Conservation (phyloP, 116 monocot genomes). For the Papilionanthe hybrid region DNA sequence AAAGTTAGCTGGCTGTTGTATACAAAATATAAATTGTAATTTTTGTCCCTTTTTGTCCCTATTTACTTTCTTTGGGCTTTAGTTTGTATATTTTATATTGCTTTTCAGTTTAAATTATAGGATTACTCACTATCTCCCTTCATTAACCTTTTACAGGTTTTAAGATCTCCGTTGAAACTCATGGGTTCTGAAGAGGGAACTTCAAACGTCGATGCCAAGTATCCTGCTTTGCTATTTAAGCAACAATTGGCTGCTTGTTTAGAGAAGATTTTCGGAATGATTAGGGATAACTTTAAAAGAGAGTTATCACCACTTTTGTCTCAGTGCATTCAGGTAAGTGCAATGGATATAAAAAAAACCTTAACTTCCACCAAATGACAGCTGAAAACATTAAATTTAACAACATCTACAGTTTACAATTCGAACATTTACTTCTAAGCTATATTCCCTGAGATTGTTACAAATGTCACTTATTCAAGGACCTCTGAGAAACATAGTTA, state of each 20-base stretch:
- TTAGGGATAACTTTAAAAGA: slow-evolving; percentile 91
- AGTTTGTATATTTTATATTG: neutral
- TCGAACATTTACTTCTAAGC: neutral
- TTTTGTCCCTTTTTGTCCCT: neutral
- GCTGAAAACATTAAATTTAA: neutral
- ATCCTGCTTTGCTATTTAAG: slow-evolving; percentile 95
- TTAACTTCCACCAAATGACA: neutral
- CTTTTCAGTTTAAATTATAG: neutral
- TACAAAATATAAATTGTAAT: neutral
- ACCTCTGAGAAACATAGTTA: too few relatives aligned
- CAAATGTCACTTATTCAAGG: too few relatives aligned
- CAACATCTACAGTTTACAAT: neutral
- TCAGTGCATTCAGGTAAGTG: slow-evolving; percentile 89
- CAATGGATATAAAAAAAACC: neutral
- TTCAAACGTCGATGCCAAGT: slow-evolving; percentile 71
- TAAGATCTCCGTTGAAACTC: slow-evolving; percentile 45
- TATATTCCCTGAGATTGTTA: too few relatives aligned
- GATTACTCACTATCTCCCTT: slow-evolving; percentile 1
- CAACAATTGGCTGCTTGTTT: slow-evolving; percentile 91
- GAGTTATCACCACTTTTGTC: slow-evolving; percentile 79
- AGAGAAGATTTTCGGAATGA: slow-evolving; percentile 94
- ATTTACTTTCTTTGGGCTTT: neutral
- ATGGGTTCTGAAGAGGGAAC: slow-evolving; percentile 44
- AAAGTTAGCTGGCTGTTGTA: neutral
- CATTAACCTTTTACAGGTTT: slow-evolving; percentile 23